These are phyloP conservation scores for Vanderwaltozyma tropicalis DNA, from an alignment of 805 yeast genomes.

Conservation along the genomic window DNA sequence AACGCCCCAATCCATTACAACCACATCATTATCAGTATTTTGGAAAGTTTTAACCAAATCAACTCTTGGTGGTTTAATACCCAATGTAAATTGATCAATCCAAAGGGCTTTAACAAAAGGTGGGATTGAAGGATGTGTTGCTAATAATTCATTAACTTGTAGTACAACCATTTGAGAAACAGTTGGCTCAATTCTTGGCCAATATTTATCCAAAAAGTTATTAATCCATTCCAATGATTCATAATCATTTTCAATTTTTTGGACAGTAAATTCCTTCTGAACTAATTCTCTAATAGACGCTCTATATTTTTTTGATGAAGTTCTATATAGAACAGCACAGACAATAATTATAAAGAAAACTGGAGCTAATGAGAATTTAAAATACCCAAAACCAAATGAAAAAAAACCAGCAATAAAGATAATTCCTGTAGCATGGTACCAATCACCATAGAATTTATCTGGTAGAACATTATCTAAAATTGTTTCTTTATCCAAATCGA, in stretches of 20 bases:
- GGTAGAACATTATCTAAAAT: slow-evolving; percentile 68
- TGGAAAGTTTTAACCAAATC: slow-evolving; percentile 83
- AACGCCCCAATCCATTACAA: slow-evolving; percentile 95
- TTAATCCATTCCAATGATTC: slow-evolving; percentile 97
- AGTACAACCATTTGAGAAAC: slow-evolving; percentile 77
- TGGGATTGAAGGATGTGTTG: slow-evolving; percentile 65
- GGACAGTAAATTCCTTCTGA: slow-evolving; percentile 75
- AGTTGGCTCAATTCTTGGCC: slow-evolving; percentile 86
- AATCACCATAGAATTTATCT: slow-evolving; percentile 75
- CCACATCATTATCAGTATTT: slow-evolving; percentile 84
- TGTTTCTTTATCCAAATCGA: slow-evolving; percentile 66
- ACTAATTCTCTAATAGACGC: slow-evolving; percentile 64
- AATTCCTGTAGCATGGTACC: slow-evolving; percentile 86
- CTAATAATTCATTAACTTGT: slow-evolving; percentile 74
- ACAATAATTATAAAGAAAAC: slow-evolving; percentile 59
- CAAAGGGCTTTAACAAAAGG: slow-evolving; percentile 73
- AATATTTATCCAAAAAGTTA: slow-evolving; percentile 76
- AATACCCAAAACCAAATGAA: slow-evolving; percentile 73
- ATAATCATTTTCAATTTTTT: slow-evolving; percentile 73
- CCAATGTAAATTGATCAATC: slow-evolving; percentile 82
- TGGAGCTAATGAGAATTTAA: slow-evolving; percentile 69
- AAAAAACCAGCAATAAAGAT: slow-evolving; percentile 55
- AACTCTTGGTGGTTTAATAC: slow-evolving; percentile 91
- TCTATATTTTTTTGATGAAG: slow-evolving; percentile 74
- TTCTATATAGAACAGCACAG: slow-evolving; percentile 65